Conservation (phyloP, 495 filamentous ascomycete genomes). For the Penicillium coprophilum region DNA sequence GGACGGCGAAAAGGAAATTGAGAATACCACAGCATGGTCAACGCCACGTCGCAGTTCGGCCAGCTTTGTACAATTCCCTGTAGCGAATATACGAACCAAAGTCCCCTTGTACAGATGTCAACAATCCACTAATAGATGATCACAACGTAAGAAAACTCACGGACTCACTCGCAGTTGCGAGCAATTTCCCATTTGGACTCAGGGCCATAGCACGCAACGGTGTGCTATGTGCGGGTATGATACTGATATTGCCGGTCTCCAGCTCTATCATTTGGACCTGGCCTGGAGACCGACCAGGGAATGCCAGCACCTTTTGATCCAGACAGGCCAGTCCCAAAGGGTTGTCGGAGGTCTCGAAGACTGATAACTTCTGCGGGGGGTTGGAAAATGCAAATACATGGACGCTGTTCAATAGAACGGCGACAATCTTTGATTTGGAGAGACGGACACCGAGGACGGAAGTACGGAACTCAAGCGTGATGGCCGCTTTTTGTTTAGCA, state of each 20-base stretch:
- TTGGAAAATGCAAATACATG: conserved; percentile 82
- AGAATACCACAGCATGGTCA: conserved; percentile 84
- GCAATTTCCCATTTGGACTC: conserved; percentile 73
- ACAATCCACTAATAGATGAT: conserved; percentile 2
- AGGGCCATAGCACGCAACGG: conserved; percentile 76
- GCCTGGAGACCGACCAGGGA: conserved; percentile 80
- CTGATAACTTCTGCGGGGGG: conserved; percentile 66
- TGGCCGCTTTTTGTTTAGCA: conserved; percentile 67
- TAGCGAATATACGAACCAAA: conserved; percentile 79
- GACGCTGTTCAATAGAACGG: conserved; percentile 78
- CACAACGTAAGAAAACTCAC: conserved; percentile 42
- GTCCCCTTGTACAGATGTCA: conserved; percentile 65
- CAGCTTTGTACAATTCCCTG: conserved; percentile 71
- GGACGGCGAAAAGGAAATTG: conserved; percentile 79
- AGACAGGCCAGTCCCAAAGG: conserved; percentile 77
- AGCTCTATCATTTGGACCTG: conserved; percentile 92
- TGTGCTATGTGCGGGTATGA: conserved; percentile 87
- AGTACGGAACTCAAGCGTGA: conserved; percentile 73
- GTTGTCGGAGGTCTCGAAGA: conserved; percentile 88
- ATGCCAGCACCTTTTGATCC: conserved; percentile 67
- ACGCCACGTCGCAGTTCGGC: conserved; percentile 84
- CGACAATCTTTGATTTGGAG: conserved; percentile 73
- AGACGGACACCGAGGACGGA: conserved; percentile 75
- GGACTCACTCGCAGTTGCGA: conserved; percentile 89
- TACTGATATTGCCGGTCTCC: conserved; percentile 79